These are phyloP conservation scores for Corylus americana DNA, from an alignment of 306 rosid species.

Conservation along the genomic window DNA sequence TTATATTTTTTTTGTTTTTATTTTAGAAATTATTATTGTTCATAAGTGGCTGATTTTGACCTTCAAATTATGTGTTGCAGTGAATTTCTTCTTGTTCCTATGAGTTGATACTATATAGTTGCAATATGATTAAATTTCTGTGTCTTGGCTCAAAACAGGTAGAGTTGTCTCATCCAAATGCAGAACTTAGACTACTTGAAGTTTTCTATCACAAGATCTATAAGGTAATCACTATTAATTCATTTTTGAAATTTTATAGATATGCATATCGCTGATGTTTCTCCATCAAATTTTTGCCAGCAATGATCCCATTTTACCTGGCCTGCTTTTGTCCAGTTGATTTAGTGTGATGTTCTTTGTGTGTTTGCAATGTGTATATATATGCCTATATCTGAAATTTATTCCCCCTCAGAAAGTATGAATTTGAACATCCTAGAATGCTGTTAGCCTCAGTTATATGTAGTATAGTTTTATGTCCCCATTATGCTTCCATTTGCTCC, in stretches of 20 bases:
- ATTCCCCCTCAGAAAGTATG: not conserved
- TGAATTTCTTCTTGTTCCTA: not conserved
- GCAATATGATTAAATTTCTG: not conserved
- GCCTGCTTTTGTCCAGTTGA: not conserved
- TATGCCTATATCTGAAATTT: not conserved
- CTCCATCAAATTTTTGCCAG: not conserved
- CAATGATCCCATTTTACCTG: not conserved
- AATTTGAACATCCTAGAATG: not conserved
- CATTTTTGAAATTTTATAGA: not conserved
- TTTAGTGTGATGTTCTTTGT: not conserved
- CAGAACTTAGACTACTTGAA: constrained; percentile 86
- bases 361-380: not conserved
- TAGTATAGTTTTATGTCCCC: not conserved
- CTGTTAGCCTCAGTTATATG: not conserved
- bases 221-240: constrained; percentile 51
- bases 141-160: constrained; percentile 51
- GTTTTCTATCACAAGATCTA: constrained; percentile 95
- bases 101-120: not conserved
- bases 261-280: not conserved
- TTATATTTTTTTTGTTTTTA: not conserved
- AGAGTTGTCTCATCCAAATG: constrained; percentile 79
- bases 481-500: constrained; percentile 2
- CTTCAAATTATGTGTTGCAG: not conserved
- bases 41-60: not conserved
- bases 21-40: not conserved